Base-by-base conservation (phyloP, 768 basidiomycete genomes). In the Amanita muscaria region DNA sequence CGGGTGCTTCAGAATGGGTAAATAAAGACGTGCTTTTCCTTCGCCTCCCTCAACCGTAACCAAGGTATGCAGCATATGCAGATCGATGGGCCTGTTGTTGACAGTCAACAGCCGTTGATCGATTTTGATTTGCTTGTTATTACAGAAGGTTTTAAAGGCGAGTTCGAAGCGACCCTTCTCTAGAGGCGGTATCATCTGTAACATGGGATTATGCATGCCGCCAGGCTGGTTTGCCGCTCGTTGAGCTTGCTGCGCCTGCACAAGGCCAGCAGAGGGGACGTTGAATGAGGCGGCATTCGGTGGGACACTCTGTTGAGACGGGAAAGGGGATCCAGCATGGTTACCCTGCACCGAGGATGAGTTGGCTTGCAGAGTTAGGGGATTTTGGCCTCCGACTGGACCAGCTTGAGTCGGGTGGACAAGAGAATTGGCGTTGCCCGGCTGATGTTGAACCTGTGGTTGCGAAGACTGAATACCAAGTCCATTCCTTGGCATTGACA, bases 11-110 rank as follows among this genome's bases (percentile, higher is more conserved):
- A n/a, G 23, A 49, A 5, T 31, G 42, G 5, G 23, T 33, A 44
- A 29, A 4, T 12, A 62, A 66, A 53, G 15, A 7, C 23, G 23
- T 53, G 80, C 81, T 47, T 68, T 69, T 12, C 44, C 29, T 33
- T 56, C 51, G 25, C 82, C 83, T 42, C 77, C 78, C 55, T 78
- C 74, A 25, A 61, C 66, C 59, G 82, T 70, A 22, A 86, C 82
- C 37, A 70, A 59, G 39, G 60, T 58, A 54, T 87, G 83, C 33
- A 88, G 59, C 24, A 57, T 55, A 60, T 79, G 68, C 23, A 86
- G 57, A 55, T 85, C 78, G n/a, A 87, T 72, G 32, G 49, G 58
- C 27, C 75, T 70, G 43, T 67, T 68, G 7, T 83, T 82, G 30
- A 77, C 63, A 27, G 60, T 64, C 53, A 77, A 47, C 30, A 73